Evolutionary conservation across 2,329 filamentous ascomycete species (phyloP).

Genomic region (Sporothrix brasiliensis): DNA sequence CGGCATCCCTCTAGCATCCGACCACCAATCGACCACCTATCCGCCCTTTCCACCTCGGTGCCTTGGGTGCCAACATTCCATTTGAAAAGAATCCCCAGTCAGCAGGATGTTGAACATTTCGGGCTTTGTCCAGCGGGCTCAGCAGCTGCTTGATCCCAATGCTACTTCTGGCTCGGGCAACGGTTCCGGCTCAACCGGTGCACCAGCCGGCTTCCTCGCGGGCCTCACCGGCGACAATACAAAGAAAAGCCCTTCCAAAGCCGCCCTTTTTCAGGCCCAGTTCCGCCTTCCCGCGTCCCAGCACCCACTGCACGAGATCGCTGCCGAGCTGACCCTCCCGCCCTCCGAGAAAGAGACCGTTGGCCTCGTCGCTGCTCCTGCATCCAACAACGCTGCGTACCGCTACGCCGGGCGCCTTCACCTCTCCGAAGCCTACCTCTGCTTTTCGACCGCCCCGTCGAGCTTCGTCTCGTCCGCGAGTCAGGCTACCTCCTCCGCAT

Average conservation of each 20-base stretch:
- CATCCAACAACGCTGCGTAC: conserved; percentile 67
- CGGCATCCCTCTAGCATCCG: background rate
- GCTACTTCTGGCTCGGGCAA: conserved; percentile 50
- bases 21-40: background rate
- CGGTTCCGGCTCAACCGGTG: conserved; percentile 29
- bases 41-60: background rate
- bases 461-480: conserved; percentile 83
- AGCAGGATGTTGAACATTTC: conserved; percentile 61
- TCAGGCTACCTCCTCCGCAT: conserved; percentile 76
- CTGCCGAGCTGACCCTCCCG: conserved; percentile 88
- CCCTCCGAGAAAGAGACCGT: conserved; percentile 44
- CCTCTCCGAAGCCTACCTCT: conserved; percentile 90
- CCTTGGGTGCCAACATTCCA: background rate
- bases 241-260: conserved; percentile 74
- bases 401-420: conserved; percentile 93
- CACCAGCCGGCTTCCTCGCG: conserved; percentile 36
- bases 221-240: conserved; percentile 66
- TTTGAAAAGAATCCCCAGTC: background rate
- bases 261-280: conserved; percentile 90
- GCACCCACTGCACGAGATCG: conserved; percentile 93
- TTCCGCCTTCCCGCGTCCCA: conserved; percentile 93
- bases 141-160: conserved; percentile 89
- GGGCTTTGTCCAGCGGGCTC: conserved; percentile 91
- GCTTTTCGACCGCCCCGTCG: conserved; percentile 91
- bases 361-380: conserved; percentile 25